Evolutionary conservation across 2,329 filamentous ascomycete genomes (phyloP), one percentile per base, ranked within the genome.

Genomic region (Hymenoscyphus fraxineus): DNA sequence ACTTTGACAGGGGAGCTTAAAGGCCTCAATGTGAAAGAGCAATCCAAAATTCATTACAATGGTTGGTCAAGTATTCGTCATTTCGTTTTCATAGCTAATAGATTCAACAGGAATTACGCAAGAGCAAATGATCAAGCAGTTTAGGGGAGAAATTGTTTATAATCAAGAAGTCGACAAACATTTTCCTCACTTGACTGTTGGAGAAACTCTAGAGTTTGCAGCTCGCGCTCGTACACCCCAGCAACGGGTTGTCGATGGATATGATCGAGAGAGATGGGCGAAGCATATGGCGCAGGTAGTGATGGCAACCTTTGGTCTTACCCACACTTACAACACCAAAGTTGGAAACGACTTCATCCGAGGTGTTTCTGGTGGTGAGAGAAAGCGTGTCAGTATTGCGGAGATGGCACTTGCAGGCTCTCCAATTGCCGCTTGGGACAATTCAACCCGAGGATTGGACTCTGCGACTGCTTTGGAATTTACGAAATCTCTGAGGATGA

Each of bases 351-450:
- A 92, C 69, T 86, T 89, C 55, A 82, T 93, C 2, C 85, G 74
- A 6, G 91, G 91, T 56, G 84, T 91, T 0, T 88, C 85, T 1
- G 89, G 88, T 27, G 88, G 89, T 27, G 88, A 91, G 73, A 81
- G 88, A 61, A 93, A 96, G 78, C 87, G 92, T 74, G 91, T 95
- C 7, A 90, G 87, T 55, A 92, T 95, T 65, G 90, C 89, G 0
- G 91, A 95, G 76, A 91, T 91, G 69, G 83, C 85, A 0, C 83
- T 83, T 10, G 80, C 79, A 1, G 76, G 80, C 16, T 85, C 86
- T 0, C 86, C 83, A 47, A 73, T 76, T 58, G 69, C 69, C 10
- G 59, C 69, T 19, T 74, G 73, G 73, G 73, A 74, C 54, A 76
- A 75, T 56, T 67, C 70, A 6, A 93, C 90, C 0, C 82, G 85